Evolutionary conservation across 331 rosid genomes (phyloP), one percentile per base, ranked within the genome.

Genomic region (Dryas integrifolia): DNA sequence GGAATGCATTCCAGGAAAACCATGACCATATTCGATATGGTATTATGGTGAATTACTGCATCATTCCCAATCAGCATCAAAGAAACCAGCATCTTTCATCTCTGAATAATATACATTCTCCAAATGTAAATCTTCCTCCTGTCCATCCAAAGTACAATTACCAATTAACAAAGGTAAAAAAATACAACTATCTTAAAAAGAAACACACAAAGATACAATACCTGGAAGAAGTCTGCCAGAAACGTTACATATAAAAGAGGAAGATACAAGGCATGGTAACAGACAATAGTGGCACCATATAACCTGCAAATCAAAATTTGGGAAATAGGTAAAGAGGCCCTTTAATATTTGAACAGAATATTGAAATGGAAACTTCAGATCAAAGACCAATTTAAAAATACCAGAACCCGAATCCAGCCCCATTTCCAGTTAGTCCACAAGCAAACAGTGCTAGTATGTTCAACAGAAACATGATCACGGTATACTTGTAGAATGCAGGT

Each of bases 21-120:
- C 51, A 2, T 47, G 18, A 45, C 53, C 53, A 44, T 64, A 51
- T 65, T 41, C 39, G 4, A 5, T 45, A 5, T 5, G 9, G 48
- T 44, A 9, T 5, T 9, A 50, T 10, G 35, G 61, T 5, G 46
- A 53, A 53, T 45, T 59, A 51, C 62, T 51, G 59, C 78, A 61
- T 88, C 83, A 87, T 48, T 93, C 90, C 98, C 98, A 93, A 65
- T 86, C 94, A 7, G 89, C 73, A 75, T 87, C 89, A 26, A 89
- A 87, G 83, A 90, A 90, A 74, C 98, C 96, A 18, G 98, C 92
- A 79, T 93, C 98, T 85, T 90, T 93, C 98, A 93, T 93, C 80
- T 93, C 98, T 14, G 97, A 93, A 81, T 93, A 93, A 77, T 93
- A 90, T 9, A 82, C 93, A 78, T 86, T 90, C 70, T 93, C 98